Evolutionary conservation across 2,329 filamentous ascomycete genomes (phyloP).

Genomic region (Metarhizium sp.): DNA sequence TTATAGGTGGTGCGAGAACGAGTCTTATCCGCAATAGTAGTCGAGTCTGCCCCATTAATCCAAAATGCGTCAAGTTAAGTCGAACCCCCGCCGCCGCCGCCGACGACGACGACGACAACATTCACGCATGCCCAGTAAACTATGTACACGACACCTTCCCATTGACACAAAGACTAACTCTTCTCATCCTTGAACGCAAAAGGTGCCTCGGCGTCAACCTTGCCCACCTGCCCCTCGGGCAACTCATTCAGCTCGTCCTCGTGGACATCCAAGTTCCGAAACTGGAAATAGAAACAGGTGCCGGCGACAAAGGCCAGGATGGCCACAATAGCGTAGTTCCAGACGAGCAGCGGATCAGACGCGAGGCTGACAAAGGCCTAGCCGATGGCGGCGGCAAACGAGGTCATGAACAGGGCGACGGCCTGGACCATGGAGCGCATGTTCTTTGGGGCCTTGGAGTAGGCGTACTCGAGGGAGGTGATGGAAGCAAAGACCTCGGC

Average conservation of each 20-base stretch:
- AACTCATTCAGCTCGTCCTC: constrained; percentile 60
- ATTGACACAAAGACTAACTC: neutral
- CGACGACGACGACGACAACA: no score
- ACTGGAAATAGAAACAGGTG: constrained; percentile 54
- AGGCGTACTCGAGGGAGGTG: constrained; percentile 66
- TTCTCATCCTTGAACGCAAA: constrained; percentile 1
- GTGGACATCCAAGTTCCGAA: constrained; percentile 49
- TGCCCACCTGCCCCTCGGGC: constrained; percentile 24
- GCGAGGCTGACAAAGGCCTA: constrained; percentile 56
- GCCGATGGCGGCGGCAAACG: constrained; percentile 60
- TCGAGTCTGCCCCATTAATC: no score
- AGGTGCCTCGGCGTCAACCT: constrained; percentile 12
- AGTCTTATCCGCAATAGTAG: no score
- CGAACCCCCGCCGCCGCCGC: no score
- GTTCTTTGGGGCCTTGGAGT: constrained; percentile 67
- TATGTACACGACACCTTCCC: no score
- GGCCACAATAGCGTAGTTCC: constrained; percentile 65
- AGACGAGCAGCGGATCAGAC: constrained; percentile 56
- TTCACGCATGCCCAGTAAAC: no score
- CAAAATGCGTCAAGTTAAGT: no score
- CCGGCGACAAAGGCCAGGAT: constrained; percentile 54
- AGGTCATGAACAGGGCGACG: constrained; percentile 61
- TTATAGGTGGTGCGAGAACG: no score
- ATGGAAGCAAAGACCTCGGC: constrained; percentile 46
- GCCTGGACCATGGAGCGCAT: constrained; percentile 68